These are phyloP conservation scores for Aspergillus ochraceus DNA, from an alignment of 2,329 filamentous ascomycete genomes.

Conservation along the genomic window DNA sequence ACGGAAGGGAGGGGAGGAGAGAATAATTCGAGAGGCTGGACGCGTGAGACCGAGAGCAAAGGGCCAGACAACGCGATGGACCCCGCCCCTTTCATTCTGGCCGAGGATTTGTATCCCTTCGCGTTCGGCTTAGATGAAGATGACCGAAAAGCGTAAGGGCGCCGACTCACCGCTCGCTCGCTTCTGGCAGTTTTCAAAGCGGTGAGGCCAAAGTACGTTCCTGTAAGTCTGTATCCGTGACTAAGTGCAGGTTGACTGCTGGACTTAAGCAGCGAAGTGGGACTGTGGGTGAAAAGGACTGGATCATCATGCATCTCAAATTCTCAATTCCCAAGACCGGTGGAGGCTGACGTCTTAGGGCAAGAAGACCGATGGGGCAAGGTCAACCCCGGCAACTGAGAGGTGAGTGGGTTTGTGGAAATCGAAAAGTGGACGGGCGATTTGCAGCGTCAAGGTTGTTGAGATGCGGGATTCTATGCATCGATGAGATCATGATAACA, in stretches of 20 bases:
- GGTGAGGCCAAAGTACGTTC: constrained; percentile 10
- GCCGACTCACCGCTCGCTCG: constrained; percentile 15
- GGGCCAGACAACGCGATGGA: background rate
- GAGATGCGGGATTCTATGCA: background rate
- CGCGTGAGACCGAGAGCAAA: constrained; percentile 6
- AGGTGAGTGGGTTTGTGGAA: background rate
- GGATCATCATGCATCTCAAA: constrained; percentile 13
- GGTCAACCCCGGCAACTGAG: background rate
- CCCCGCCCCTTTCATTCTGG: background rate
- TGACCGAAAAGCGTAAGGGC: constrained; percentile 12
- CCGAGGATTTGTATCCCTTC: no score
- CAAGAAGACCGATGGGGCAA: background rate
- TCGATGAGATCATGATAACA: constrained; percentile 6
- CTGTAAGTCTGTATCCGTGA: background rate
- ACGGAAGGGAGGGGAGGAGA: constrained; percentile 1
- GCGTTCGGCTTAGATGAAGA: no score
- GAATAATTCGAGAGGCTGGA: constrained; percentile 18
- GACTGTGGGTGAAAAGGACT: background rate
- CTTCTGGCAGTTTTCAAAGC: constrained; percentile 13
- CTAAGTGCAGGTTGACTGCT: background rate
- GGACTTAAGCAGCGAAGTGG: background rate
- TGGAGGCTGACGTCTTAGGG: constrained; percentile 1
- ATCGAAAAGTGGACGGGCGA: background rate
- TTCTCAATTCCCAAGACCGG: background rate
- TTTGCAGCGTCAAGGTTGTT: background rate